Conservation (phyloP, 2,329 filamentous ascomycete species). For the Alternaria gaisen region DNA sequence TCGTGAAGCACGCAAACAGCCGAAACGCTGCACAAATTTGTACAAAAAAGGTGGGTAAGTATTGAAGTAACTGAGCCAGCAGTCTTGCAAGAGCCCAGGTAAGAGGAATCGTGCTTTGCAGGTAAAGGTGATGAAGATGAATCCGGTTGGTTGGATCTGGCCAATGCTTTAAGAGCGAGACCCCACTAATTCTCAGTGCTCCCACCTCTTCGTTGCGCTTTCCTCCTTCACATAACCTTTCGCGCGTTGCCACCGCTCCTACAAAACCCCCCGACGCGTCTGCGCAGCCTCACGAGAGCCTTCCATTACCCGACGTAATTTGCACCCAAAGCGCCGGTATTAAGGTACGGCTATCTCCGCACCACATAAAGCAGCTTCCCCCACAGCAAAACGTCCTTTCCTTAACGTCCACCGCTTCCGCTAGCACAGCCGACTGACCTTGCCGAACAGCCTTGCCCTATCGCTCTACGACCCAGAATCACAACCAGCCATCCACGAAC, state of each 20-base stretch:
- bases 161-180: slow-evolving; percentile 34
- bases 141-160: slow-evolving; percentile 26
- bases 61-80: background rate
- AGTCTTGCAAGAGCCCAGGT: background rate
- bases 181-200: slow-evolving; percentile 43
- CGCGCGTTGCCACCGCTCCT: slow-evolving; percentile 38
- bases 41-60: background rate
- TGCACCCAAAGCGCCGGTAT: slow-evolving; percentile 19
- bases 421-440: slow-evolving; percentile 27
- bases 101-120: slow-evolving; percentile 7
- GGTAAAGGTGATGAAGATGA: slow-evolving; percentile 22
- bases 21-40: background rate
- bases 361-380: slow-evolving; percentile 33
- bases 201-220: slow-evolving; percentile 36
- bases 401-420: slow-evolving; percentile 32
- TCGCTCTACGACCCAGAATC: slow-evolving; percentile 5
- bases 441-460: slow-evolving; percentile 6
- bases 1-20: slow-evolving; percentile 27
- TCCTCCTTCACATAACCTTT: slow-evolving; percentile 24
- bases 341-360: slow-evolving; percentile 30
- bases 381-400: slow-evolving; percentile 22
- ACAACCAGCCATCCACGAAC: slow-evolving; percentile 10
- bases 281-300: slow-evolving; percentile 12
- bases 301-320: slow-evolving; percentile 23
- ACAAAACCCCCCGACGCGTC: slow-evolving; percentile 28